A percentile compares a stretch with the other conserved stretches of the same genome.
These are phyloP conservation scores for Aspergillus luchuensis DNA, from an alignment of 2,329 filamentous ascomycete species.

Conservation along the genomic window DNA sequence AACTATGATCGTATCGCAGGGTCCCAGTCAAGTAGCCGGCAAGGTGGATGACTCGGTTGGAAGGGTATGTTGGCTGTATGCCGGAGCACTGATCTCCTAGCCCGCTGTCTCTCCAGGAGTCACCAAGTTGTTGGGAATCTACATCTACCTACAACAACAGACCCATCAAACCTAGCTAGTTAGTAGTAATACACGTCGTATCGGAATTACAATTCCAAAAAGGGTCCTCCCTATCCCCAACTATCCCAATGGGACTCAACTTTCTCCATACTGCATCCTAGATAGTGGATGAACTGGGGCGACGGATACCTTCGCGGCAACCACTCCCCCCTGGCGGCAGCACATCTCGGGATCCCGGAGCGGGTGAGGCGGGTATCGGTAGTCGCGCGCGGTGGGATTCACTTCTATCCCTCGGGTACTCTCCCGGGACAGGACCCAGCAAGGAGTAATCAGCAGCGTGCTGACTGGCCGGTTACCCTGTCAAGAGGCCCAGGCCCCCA, in stretches of 20 bases:
- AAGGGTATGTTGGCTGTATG: not conserved
- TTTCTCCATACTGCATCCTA: not conserved
- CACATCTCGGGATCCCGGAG: conserved; percentile 6
- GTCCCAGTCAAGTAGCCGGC: not conserved
- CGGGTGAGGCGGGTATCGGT: not conserved
- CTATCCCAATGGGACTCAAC: not conserved
- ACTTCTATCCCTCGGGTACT: not conserved
- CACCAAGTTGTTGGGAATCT: not conserved
- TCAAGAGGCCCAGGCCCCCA: not conserved
- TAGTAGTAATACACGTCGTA: no score
- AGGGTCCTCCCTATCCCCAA: no score
- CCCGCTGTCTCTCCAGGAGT: no score
- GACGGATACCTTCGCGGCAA: not conserved
- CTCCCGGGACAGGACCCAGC: not conserved
- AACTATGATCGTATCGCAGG: not conserved
- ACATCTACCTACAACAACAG: not conserved
- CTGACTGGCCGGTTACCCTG: not conserved
- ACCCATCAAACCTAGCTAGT: no score
- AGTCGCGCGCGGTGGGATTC: not conserved
- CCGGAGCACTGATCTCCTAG: conserved; percentile 1
- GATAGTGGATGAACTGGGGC: not conserved
- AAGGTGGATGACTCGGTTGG: not conserved
- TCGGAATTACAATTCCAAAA: not conserved
- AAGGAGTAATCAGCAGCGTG: not conserved
- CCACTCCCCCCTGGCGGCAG: not conserved